Evolutionary conservation across 805 yeast species (phyloP).

Genomic region (Pichia rugopelliculosa): DNA sequence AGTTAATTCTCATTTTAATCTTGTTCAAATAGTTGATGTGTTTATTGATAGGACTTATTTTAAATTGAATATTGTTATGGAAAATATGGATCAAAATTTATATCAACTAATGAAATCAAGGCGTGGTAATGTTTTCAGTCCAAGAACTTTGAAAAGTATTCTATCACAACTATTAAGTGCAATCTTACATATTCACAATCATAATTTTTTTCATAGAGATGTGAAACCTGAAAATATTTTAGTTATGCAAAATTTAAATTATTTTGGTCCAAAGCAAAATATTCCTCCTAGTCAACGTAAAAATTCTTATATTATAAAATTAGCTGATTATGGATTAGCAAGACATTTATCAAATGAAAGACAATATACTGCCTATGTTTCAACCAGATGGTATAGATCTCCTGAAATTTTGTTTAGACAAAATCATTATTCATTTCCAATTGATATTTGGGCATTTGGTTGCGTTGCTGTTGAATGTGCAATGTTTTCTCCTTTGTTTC

Average conservation of each 20-base stretch:
- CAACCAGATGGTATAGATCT: slow-evolving; percentile 82
- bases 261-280: slow-evolving; percentile 36
- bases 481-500: slow-evolving; percentile 70
- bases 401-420: slow-evolving; percentile 72
- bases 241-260: slow-evolving; percentile 50
- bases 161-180: slow-evolving; percentile 69
- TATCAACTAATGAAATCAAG: slow-evolving; percentile 69
- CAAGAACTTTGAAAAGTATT: slow-evolving; percentile 55
- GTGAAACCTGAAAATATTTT: slow-evolving; percentile 90
- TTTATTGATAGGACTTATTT: slow-evolving; percentile 58
- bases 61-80: slow-evolving; percentile 79
- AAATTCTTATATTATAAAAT: slow-evolving; percentile 54
- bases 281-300: slow-evolving; percentile 35
- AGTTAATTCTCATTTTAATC: slow-evolving; percentile 61
- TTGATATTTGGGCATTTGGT: slow-evolving; percentile 86
- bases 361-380: slow-evolving; percentile 67
- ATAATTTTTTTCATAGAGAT: slow-evolving; percentile 76
- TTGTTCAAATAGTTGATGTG: slow-evolving; percentile 71
- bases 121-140: slow-evolving; percentile 44
- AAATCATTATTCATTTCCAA: slow-evolving; percentile 54
- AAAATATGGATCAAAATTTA: slow-evolving; percentile 74
- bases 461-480: slow-evolving; percentile 69
- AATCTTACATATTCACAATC: slow-evolving; percentile 69
- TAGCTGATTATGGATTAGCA: slow-evolving; percentile 78
- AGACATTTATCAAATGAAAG: slow-evolving; percentile 46